Percentiles rank a stretch among this genome's conserved stretches.
Evolutionary conservation across 345 rosid genomes (phyloP).

Genomic region (Pugionium cornutum): DNA sequence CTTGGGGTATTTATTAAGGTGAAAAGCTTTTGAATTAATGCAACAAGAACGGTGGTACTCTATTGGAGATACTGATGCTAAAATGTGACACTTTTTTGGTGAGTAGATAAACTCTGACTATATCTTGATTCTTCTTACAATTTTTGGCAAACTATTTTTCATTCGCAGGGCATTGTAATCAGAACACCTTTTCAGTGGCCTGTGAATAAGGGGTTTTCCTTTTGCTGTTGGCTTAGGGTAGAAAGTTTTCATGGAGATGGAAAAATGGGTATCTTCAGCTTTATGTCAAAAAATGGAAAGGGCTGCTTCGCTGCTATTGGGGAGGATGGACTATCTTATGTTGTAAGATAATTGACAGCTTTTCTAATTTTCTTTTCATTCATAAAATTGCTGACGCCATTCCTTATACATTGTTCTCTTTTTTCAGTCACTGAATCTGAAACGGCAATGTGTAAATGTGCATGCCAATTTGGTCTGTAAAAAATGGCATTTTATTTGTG

Average conservation of each 20-base stretch:
- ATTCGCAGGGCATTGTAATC: conserved; percentile 69
- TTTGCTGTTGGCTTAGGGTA: conserved; percentile 95
- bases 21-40: background rate
- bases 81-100: conserved; percentile 26
- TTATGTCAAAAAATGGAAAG: conserved; percentile 82
- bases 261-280: conserved; percentile 84
- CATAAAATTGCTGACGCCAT: conserved; percentile 2
- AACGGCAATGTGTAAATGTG: conserved; percentile 65
- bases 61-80: conserved; percentile 24
- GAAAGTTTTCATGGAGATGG: conserved; percentile 76
- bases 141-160: conserved; percentile 13
- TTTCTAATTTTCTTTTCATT: background rate
- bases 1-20: conserved; percentile 4
- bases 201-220: conserved; percentile 84
- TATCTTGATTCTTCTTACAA: conserved; percentile 7
- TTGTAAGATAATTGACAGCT: conserved; percentile 49
- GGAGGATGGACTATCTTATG: conserved; percentile 65
- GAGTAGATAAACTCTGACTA: conserved; percentile 21
- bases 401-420: conserved; percentile 30
- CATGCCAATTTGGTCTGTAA: conserved; percentile 56
- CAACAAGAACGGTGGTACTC: background rate
- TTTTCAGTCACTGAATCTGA: conserved; percentile 73
- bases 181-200: conserved; percentile 94
- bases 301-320: conserved; percentile 83
- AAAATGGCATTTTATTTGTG: conserved; percentile 91